These are phyloP conservation scores for Backusella parvicylindrica DNA, from an alignment of 192 early-diverging fungal species.

Conservation along the genomic window DNA sequence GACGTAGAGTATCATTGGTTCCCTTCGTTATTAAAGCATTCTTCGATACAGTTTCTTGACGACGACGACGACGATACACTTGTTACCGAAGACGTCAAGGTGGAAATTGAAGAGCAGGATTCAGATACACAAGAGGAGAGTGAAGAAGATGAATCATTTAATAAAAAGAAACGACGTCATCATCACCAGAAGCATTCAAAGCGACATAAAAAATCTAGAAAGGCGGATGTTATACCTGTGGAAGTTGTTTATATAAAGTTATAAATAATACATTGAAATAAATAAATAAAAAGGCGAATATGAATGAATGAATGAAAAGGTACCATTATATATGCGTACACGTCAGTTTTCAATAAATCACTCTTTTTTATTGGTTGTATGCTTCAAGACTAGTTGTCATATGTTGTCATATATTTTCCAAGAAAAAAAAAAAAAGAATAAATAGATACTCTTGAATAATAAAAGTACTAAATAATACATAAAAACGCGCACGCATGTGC, in stretches of 20 bases:
- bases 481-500: no score
- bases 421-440: no score
- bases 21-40: conserved; percentile 4
- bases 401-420: no score
- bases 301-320: no score
- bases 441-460: no score
- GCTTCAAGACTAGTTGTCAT: no score
- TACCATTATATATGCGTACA: no score
- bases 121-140: not conserved
- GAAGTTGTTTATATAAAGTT: conserved; percentile 9
- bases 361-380: no score
- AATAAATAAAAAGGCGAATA: no score
- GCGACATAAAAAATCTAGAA: not conserved
- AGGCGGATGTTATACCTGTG: not conserved
- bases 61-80: not conserved
- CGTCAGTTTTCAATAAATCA: no score
- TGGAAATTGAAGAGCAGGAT: not conserved
- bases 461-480: no score
- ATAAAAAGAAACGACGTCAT: not conserved
- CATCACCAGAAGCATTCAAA: not conserved
- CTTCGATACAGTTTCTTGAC: conserved; percentile 5
- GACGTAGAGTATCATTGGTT: conserved; percentile 16
- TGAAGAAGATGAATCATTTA: not conserved
- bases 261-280: not conserved
- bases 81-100: not conserved